These are phyloP conservation scores for Populus trichocarpa DNA, from an alignment of 441 rosid species.

Conservation along the genomic window DNA sequence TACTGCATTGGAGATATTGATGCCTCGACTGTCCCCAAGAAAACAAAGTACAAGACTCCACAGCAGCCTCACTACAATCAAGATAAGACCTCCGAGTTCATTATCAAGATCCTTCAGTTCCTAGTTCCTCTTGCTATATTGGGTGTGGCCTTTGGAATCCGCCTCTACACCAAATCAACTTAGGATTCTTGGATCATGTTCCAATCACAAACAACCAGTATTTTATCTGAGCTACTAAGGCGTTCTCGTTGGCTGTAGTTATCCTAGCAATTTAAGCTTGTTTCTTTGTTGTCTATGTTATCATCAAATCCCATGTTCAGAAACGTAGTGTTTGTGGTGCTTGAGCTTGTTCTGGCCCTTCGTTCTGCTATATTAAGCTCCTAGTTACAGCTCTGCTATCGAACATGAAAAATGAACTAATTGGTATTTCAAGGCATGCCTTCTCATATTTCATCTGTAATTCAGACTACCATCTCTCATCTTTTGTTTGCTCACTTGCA, in stretches of 20 bases:
- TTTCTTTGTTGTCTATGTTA: background rate
- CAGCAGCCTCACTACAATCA: slow-evolving; percentile 61
- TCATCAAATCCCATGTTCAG: background rate
- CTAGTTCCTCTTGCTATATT: slow-evolving; percentile 79
- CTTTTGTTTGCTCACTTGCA: background rate
- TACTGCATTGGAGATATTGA: slow-evolving; percentile 72
- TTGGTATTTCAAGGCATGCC: background rate
- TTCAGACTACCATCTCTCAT: background rate
- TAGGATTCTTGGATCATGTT: slow-evolving; percentile 12
- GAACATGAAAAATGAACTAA: no score
- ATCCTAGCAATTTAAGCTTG: slow-evolving; percentile 1
- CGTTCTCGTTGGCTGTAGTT: background rate
- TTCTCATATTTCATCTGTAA: background rate
- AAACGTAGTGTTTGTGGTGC: background rate
- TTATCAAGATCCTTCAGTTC: slow-evolving; percentile 80
- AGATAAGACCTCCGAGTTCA: slow-evolving; percentile 62
- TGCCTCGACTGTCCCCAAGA: slow-evolving; percentile 42
- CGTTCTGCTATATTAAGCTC: background rate
- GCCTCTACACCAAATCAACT: slow-evolving; percentile 77
- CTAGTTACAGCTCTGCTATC: no score
- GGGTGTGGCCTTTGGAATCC: slow-evolving; percentile 84
- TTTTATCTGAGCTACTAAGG: background rate
- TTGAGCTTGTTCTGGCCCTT: background rate
- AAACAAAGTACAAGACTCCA: slow-evolving; percentile 46
- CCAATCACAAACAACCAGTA: background rate